These are phyloP conservation scores for Teratosphaeria pseudoeucalypti DNA, from an alignment of 2,329 filamentous ascomycete genomes.

Conservation along the genomic window DNA sequence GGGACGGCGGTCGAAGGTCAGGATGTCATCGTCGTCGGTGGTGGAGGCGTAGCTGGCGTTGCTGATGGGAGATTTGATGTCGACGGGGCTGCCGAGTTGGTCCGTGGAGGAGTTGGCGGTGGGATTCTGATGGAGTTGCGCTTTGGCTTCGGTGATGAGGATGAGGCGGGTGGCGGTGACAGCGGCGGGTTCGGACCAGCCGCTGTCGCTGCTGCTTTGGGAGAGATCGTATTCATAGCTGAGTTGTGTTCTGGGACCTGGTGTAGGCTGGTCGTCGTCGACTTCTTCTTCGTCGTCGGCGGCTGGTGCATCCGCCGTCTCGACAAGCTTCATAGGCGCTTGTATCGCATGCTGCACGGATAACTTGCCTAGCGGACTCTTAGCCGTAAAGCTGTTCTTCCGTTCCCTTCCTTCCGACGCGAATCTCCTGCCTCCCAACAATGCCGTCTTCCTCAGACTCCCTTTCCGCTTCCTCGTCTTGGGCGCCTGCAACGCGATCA, in stretches of 20 bases:
- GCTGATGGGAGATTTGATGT: conserved; percentile 35
- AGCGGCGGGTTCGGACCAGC: conserved; percentile 25
- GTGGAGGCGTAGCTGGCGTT: conserved; percentile 55
- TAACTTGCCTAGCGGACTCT: conserved; percentile 22
- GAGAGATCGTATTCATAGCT: conserved; percentile 29
- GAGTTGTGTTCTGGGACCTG: conserved; percentile 18
- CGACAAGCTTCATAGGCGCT: neutral
- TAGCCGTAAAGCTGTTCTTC: conserved; percentile 25
- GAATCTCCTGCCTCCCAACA: conserved; percentile 62
- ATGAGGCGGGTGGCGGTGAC: conserved; percentile 18
- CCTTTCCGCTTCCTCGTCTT: conserved; percentile 64
- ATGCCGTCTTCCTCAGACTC: conserved; percentile 75
- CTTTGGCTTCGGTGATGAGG: conserved; percentile 18
- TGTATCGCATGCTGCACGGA: conserved; percentile 7
- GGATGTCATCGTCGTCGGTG: conserved; percentile 72
- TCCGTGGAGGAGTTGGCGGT: conserved; percentile 6
- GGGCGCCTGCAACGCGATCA: conserved; percentile 35
- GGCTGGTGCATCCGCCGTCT: conserved; percentile 1
- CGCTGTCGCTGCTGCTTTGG: conserved; percentile 16
- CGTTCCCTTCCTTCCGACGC: conserved; percentile 46
- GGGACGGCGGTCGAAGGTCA: conserved; percentile 46
- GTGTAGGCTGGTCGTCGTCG: neutral
- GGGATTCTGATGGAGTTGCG: conserved; percentile 7
- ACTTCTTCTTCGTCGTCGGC: neutral
- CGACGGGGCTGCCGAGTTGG: conserved; percentile 19